Base-by-base conservation (phyloP, 495 filamentous ascomycete genomes). In the Polyplosphaeria fusca region DNA sequence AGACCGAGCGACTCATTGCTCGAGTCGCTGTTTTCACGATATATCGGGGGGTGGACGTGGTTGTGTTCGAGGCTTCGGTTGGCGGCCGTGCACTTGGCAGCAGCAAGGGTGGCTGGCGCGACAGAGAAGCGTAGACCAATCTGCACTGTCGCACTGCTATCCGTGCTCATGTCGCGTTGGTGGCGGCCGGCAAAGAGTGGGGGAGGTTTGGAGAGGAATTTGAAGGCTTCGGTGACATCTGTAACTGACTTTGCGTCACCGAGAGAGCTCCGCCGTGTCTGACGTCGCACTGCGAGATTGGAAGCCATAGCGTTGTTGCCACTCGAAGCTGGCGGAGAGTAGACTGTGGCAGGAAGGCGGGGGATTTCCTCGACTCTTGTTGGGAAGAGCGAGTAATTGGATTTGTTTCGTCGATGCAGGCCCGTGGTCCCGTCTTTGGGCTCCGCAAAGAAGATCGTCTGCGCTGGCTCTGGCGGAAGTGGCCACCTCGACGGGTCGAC, bases 101-200 rank as follows among this genome's bases (percentile, higher is more conserved):
- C 64, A n/a, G 64, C 64, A 32, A 67, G 59, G 12, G 61, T 49
- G 5, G 61, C 57, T 12, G 65, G 65, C 13, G 62, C 65, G 16
- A 67, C 62, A 16, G 65, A 67, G 44, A 67, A 65, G 5, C 65
- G 61, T 12, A 67, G 54, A 4, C 65, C 65, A 27, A 67, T 67
- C 26, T 67, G 65, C 12, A 67, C 65, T 0, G 65, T 67, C 14
- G 65, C 65, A 37, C 62, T 62, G 58, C 65, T 67, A 22, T 53
- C 61, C 0, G 52, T 53, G 41, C 65, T 67, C 5, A 51, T 40
- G 9, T 54, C 46, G 16, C 62, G 65, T 1, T 53, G 37, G 19
- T 52, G 51, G 2, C 43, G 47, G 5, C 26, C 20, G 16, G 46
- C 30, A 39, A 63, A 65, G 37, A 60, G 53, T 1, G 62, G 40